Evolutionary conservation across 257 asterid species (phyloP).

Genomic region (Plectranthus barbatus): DNA sequence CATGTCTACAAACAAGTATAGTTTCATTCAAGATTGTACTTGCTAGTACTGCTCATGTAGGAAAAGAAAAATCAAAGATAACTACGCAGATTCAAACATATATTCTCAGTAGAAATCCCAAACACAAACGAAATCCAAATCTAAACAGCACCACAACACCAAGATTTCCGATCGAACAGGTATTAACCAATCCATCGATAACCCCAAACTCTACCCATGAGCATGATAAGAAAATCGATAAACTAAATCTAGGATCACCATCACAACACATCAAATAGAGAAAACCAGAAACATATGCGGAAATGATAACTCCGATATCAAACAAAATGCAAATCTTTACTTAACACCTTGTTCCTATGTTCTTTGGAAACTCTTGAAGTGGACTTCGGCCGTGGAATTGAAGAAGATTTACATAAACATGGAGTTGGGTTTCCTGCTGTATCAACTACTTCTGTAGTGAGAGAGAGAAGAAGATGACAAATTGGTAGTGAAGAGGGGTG

Average conservation of each 20-base stretch:
- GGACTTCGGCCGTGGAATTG: constrained; percentile 4
- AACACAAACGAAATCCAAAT: not conserved
- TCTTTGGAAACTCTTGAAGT: not conserved
- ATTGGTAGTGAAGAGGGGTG: constrained; percentile 13
- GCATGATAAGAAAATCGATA: not conserved
- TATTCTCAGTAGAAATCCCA: not conserved
- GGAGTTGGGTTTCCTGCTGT: constrained; percentile 10
- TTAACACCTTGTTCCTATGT: constrained; percentile 9
- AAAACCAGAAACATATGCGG: not conserved
- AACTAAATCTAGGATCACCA: not conserved
- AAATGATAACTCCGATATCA: not conserved
- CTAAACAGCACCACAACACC: not conserved
- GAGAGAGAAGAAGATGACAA: not conserved
- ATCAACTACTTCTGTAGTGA: not conserved
- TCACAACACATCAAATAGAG: not conserved
- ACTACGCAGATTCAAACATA: not conserved
- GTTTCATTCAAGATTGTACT: not conserved
- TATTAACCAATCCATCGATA: not conserved
- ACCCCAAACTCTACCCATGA: not conserved
- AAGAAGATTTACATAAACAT: not conserved
- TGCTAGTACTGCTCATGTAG: not conserved
- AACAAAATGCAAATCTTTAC: not conserved
- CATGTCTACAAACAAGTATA: not conserved
- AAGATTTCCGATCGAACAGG: not conserved
- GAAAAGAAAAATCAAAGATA: not conserved